phyloP scores from a whole-genome alignment of 2,329 filamentous ascomycete species.

The Xylariaceae sp. region DNA sequence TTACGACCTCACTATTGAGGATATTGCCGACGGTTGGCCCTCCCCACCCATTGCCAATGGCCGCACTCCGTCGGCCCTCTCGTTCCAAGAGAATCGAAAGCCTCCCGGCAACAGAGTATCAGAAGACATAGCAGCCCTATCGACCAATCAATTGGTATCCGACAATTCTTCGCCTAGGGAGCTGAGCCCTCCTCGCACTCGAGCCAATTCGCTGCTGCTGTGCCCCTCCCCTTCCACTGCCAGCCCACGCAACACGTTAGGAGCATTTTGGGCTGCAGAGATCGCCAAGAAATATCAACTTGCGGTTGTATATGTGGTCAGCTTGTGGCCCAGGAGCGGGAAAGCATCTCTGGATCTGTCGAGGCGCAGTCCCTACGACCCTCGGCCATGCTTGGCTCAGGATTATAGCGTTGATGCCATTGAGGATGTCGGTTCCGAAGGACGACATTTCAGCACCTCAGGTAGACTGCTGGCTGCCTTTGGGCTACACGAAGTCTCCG shows the following conservation, averaged over 20 bases:
- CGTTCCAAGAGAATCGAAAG: not conserved
- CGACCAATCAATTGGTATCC: conserved; percentile 3
- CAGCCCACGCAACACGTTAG: conserved; percentile 36
- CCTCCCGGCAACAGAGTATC: too few species aligned
- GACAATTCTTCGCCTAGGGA: conserved; percentile 10
- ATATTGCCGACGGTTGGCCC: conserved; percentile 42
- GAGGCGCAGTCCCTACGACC: too few species aligned
- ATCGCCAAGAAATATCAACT: conserved; percentile 51
- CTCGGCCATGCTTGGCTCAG: too few species aligned
- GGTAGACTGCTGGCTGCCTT: conserved; percentile 14
- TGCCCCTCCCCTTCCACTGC: conserved; percentile 37
- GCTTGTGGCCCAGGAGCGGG: conserved; percentile 41
- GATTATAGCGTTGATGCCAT: too few species aligned
- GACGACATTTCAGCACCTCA: too few species aligned
- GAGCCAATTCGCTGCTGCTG: conserved; percentile 27
- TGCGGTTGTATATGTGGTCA: conserved; percentile 51
- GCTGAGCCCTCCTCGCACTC: conserved; percentile 20
- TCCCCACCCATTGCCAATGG: not conserved
- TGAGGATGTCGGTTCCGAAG: too few species aligned
- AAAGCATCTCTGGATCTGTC: conserved; percentile 10
- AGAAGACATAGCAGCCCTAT: conserved; percentile 1
- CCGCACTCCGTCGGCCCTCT: too few species aligned
- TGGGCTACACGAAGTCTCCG: conserved; percentile 11
- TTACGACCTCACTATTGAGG: conserved; percentile 46
- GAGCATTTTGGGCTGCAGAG: conserved; percentile 46